Evolutionary conservation across 73 alveolate species (phyloP).

Genomic region (Halteria grandinella): DNA sequence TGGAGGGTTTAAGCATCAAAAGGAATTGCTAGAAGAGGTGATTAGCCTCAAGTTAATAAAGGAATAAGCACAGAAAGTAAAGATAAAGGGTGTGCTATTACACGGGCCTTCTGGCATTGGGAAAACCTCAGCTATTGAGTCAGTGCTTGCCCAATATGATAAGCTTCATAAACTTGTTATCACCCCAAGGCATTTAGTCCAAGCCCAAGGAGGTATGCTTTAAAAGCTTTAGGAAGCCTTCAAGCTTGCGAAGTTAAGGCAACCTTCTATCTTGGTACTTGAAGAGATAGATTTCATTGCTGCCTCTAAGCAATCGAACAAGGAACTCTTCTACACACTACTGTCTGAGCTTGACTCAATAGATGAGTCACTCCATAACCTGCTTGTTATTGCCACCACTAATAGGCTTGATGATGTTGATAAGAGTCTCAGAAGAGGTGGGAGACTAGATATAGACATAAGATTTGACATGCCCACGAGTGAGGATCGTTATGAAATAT

Average conservation of each 20-base stretch:
- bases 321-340: slow-evolving; percentile 25
- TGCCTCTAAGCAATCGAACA: slow-evolving; percentile 1
- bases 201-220: slow-evolving; percentile 11
- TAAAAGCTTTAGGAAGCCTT: slow-evolving; percentile 41
- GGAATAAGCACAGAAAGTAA: slow-evolving; percentile 46
- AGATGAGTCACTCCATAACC: slow-evolving; percentile 2
- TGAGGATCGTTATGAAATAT: slow-evolving; percentile 65
- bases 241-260: slow-evolving; percentile 14
- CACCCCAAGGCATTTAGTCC: background rate
- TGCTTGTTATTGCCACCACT: slow-evolving; percentile 72
- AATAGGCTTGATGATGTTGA: slow-evolving; percentile 67
- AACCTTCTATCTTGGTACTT: slow-evolving; percentile 49
- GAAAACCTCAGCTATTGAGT: slow-evolving; percentile 39
- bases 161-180: slow-evolving; percentile 10
- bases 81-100: slow-evolving; percentile 41
- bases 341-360: slow-evolving; percentile 32
- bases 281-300: slow-evolving; percentile 55
- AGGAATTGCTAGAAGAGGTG: slow-evolving; percentile 7
- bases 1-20: slow-evolving; percentile 26
- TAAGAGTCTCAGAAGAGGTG: slow-evolving; percentile 79
- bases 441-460: slow-evolving; percentile 83
- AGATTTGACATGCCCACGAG: slow-evolving; percentile 61
- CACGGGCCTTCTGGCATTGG: slow-evolving; percentile 76
- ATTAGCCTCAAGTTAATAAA: background rate
- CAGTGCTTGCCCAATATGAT: background rate